Conservation (phyloP, 805 yeast species). For the Kazachstania bromeliacearum region DNA sequence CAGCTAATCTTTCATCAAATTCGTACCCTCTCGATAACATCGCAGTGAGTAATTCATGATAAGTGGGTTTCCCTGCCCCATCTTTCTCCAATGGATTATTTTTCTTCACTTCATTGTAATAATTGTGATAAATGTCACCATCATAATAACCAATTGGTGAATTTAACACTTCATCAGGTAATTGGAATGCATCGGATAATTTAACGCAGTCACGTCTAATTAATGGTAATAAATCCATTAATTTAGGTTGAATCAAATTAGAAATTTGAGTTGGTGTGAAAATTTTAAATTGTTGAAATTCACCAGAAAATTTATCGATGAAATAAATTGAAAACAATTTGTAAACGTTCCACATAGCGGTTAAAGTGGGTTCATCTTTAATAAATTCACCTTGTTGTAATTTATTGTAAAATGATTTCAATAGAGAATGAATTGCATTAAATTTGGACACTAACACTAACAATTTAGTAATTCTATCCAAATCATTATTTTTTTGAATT, state of each 20-base stretch:
- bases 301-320: conserved; percentile 62
- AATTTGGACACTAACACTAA: conserved; percentile 33
- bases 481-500: conserved; percentile 20
- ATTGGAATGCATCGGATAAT: conserved; percentile 74
- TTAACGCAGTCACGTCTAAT: conserved; percentile 65
- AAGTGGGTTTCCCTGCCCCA: conserved; percentile 43
- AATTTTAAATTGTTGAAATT: conserved; percentile 57
- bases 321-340: conserved; percentile 55
- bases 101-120: conserved; percentile 49
- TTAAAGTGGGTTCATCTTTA: conserved; percentile 32
- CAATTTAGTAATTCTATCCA: conserved; percentile 32
- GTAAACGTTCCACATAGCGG: conserved; percentile 45
- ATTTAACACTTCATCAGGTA: conserved; percentile 71
- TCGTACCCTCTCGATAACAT: conserved; percentile 33
- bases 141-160: conserved; percentile 73
- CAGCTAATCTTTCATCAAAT: conserved; percentile 30
- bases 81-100: conserved; percentile 44
- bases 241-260: conserved; percentile 33
- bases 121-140: conserved; percentile 77
- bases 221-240: conserved; percentile 38
- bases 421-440: conserved; percentile 33
- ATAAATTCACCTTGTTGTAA: conserved; percentile 18
- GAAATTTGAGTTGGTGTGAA: conserved; percentile 42
- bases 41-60: conserved; percentile 29
- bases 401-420: conserved; percentile 25